Evolutionary conservation across 2,329 filamentous ascomycete species (phyloP).

Genomic region (Hypoxylon sp.): DNA sequence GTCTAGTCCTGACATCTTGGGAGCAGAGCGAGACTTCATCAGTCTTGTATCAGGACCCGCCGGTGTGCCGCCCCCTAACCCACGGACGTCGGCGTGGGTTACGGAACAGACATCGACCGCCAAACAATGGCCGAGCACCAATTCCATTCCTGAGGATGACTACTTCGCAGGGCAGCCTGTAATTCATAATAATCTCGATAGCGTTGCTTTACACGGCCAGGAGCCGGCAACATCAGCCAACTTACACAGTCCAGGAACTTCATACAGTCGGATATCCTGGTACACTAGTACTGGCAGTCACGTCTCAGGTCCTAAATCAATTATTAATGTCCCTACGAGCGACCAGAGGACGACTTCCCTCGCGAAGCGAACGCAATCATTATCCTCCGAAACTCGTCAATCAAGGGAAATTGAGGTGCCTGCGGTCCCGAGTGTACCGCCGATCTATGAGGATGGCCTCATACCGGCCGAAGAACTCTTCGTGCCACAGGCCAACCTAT

Average conservation of each 20-base stretch:
- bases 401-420: slow-evolving; percentile 5
- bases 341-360: slow-evolving; percentile 37
- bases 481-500: slow-evolving; percentile 8
- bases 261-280: slow-evolving; percentile 32
- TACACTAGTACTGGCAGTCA: slow-evolving; percentile 36
- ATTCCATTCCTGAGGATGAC: slow-evolving; percentile 34
- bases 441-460: slow-evolving; percentile 34
- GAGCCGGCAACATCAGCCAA: slow-evolving; percentile 15
- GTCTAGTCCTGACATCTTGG: slow-evolving; percentile 38
- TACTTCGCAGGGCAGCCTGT: slow-evolving; percentile 20
- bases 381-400: slow-evolving; percentile 2
- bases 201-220: slow-evolving; percentile 21
- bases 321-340: slow-evolving; percentile 29
- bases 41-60: slow-evolving; percentile 30
- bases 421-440: slow-evolving; percentile 4
- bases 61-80: slow-evolving; percentile 16
- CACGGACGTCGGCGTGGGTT: slow-evolving; percentile 39
- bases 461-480: slow-evolving; percentile 37
- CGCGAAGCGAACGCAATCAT: slow-evolving; percentile 6
- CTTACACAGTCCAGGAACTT: slow-evolving; percentile 24
- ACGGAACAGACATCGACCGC: slow-evolving; percentile 36
- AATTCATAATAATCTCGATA: slow-evolving; percentile 32
- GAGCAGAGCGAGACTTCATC: slow-evolving; percentile 37
- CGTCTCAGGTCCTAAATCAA: slow-evolving; percentile 27
- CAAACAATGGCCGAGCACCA: slow-evolving; percentile 24